Conservation (phyloP, 352 stramenopile species). For the Globisporangium paroecandrum region DNA sequence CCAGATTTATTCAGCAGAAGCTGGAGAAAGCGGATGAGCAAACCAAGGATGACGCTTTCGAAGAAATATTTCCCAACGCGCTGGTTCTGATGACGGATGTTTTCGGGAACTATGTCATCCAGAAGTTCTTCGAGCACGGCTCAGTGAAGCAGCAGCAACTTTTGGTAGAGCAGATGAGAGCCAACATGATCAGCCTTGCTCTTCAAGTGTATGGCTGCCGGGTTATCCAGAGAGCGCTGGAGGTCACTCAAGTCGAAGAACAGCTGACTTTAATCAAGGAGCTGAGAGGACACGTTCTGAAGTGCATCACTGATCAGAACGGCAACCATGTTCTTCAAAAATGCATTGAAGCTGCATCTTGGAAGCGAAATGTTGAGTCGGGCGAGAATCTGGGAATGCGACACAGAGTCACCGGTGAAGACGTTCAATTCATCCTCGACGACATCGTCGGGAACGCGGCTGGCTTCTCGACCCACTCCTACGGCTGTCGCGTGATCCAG, state of each 20-base stretch:
- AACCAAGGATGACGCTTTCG: conserved; percentile 69
- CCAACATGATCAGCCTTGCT: conserved; percentile 93
- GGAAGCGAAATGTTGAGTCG: conserved; percentile 32
- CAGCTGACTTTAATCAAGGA: conserved; percentile 78
- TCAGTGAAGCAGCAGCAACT: conserved; percentile 83
- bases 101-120: conserved; percentile 99
- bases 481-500: conserved; percentile 98
- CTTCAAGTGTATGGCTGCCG: conserved; percentile 96
- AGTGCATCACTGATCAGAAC: conserved; percentile 97
- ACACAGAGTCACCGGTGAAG: conserved; percentile 58
- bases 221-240: conserved; percentile 94
- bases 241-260: conserved; percentile 68
- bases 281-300: conserved; percentile 77
- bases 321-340: conserved; percentile 99
- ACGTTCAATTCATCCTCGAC: conserved; percentile 98
- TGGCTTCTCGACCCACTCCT: conserved; percentile 94
- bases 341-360: conserved; percentile 91
- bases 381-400: conserved; percentile 17
- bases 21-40: conserved; percentile 81
- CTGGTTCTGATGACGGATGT: conserved; percentile 90
- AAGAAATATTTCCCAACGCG: conserved; percentile 78
- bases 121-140: conserved; percentile 97
- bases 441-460: conserved; percentile 92
- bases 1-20: conserved; percentile 87
- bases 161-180: conserved; percentile 85